phyloP scores from a whole-genome alignment of 2,329 filamentous ascomycete species.

The Didymella pomorum region DNA sequence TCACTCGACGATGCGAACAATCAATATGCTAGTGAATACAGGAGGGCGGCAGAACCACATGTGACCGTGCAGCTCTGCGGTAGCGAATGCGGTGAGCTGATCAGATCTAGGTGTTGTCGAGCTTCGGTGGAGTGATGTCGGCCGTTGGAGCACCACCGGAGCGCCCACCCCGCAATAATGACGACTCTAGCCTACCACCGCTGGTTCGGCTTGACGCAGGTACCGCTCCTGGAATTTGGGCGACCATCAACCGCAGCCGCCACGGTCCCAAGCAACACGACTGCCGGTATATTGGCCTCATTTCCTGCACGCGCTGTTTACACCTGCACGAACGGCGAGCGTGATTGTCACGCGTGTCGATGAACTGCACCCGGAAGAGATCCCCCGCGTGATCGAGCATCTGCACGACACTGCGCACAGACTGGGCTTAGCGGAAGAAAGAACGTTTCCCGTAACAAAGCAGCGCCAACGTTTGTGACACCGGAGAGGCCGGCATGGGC shows the following conservation, averaged over 20 bases:
- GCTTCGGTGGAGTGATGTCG: neutral
- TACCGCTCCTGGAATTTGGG: slow-evolving; percentile 8
- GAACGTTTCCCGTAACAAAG: slow-evolving; percentile 4
- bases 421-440: slow-evolving; percentile 8
- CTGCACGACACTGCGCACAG: slow-evolving; percentile 13
- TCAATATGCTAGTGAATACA: neutral
- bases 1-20: neutral
- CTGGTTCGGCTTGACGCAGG: slow-evolving; percentile 14
- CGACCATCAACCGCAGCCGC: neutral
- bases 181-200: neutral
- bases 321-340: neutral
- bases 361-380: neutral
- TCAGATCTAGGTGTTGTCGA: slow-evolving; percentile 5
- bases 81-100: slow-evolving; percentile 17
- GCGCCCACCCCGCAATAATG: slow-evolving; percentile 4
- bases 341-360: slow-evolving; percentile 9
- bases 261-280: slow-evolving; percentile 15
- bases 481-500: slow-evolving; percentile 9
- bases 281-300: slow-evolving; percentile 7
- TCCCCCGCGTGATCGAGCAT: slow-evolving; percentile 14
- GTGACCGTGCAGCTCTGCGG: slow-evolving; percentile 9
- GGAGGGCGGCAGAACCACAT: slow-evolving; percentile 7
- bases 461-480: slow-evolving; percentile 17
- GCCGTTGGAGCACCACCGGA: neutral
- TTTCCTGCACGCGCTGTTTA: slow-evolving; percentile 17